Evolutionary conservation across 331 rosid species (phyloP), one percentile per base, ranked within the genome.

Genomic region (Malus hybrid): DNA sequence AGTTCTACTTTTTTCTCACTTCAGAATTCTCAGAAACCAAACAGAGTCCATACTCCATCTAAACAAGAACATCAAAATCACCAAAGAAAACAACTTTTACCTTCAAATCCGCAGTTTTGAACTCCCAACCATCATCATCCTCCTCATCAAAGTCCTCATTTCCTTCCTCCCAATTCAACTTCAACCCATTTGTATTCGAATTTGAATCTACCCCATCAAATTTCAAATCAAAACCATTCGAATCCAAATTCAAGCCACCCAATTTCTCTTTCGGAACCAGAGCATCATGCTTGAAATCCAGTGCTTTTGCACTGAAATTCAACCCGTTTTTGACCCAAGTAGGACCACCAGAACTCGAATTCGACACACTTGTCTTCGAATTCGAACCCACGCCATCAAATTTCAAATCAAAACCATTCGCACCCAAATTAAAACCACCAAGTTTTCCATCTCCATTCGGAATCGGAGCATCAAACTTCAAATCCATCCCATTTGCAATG

Each of bases 111-210:
- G 98, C 98, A 65, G 86, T 83, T 83, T 90, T 90, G 83, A 94
- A 94, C 80, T 94, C 99, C 99, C 99, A 94, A 28, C 95, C 97
- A 78, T 81, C 97, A 16, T 85, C 87, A 14, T 86, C 92, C 2
- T 77, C 78, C 11, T 81, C 90, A 54, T 75, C 81, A 72, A 69
- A 63, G 69, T 82, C 82, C 24, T 74, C 86, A 56, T 46, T 74
- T n/a, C 39, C 85, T 39, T 80, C 78, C 66, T 57, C 89, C 24
- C 54, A 67, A 69, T 85, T 76, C 12, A 79, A 70, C 70, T 71
- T 66, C 52, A 79, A 55, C 18, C 74, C 77, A 79, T 62, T 65
- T 11, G 71, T 18, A 76, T 64, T 70, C n/a, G 54, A 57, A 65
- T 72, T 66, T 28, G 71, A 52, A 59, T 60, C 76, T 3, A 50